Evolutionary conservation across 148 eudicot species (phyloP).

Genomic region (Amaranthus hypochondriacus): DNA sequence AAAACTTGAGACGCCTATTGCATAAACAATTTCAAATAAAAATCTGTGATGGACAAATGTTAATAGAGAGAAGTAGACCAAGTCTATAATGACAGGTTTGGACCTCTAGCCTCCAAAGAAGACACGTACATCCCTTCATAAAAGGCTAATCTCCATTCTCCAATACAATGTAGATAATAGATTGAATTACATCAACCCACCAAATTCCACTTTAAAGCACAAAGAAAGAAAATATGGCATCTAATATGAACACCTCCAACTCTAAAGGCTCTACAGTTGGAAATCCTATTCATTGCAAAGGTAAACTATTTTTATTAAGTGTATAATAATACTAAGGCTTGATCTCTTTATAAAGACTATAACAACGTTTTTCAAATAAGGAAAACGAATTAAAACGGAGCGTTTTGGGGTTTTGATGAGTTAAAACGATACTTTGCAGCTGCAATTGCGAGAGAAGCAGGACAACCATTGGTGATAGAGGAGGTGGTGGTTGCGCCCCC

Average conservation of each 20-base stretch:
- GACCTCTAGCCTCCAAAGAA: no score
- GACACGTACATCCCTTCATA: no score
- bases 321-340: no score
- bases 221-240: background rate
- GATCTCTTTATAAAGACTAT: no score
- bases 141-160: background rate
- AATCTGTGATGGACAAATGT: no score
- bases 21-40: no score
- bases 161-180: background rate
- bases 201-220: background rate
- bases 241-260: background rate
- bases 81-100: no score
- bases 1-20: no score
- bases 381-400: background rate
- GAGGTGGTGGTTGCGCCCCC: constrained; percentile 51
- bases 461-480: constrained; percentile 47
- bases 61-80: no score
- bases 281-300: constrained; percentile 32
- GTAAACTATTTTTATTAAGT: background rate
- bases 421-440: constrained; percentile 25
- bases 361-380: no score
- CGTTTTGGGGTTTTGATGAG: background rate
- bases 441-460: constrained; percentile 46
- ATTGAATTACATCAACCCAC: background rate
- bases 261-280: constrained; percentile 1